Evolutionary conservation across 2,329 filamentous ascomycete genomes (phyloP), one percentile per base, ranked within the genome.

Genomic region (Byssochlamys sp.): DNA sequence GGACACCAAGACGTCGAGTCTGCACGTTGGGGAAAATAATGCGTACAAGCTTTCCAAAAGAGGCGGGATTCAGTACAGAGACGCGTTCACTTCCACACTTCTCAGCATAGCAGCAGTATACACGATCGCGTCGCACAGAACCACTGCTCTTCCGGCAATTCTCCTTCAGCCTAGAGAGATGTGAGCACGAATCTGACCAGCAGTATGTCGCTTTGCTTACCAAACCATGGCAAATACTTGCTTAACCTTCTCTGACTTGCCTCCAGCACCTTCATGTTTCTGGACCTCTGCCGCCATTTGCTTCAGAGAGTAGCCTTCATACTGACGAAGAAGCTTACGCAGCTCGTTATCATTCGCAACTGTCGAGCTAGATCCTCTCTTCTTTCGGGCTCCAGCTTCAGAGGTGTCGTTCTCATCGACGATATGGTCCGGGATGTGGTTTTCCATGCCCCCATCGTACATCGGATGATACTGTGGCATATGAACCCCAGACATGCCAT

Each of bases 1-100:
- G 85, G 52, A 97, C 91, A 61, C 94, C 94, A 11, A 99, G 80
- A 62, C 94, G 84, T 59, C 94, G 83, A 31, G 94, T 99, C 74
- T 95, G 92, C 25, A 99, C 86, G 49, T 91, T 92, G 0, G 94
- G 92, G 66, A 97, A 99, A 55, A 99, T 88, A 45, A 99, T 92
- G 31, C 94, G 86, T 33, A 99, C 94, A 50, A 99, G 83, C 74
- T 99, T 99, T 57, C 94, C 94, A 74, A 99, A 99, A 28, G 92
- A 97, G 9, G 94, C 94, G 49, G 94, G 94, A 69, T 99, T 99
- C 58, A 99, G 77, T 9, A 96, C 91, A 0, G 94, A 95, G 45
- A 97, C 95, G 68, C 91, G 85, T 70, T 97, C 91, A 4, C 88
- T 95, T 50, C 90, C 91, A 73, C 94, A 99, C 61, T 90, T 85